Base-by-base conservation (phyloP, 2,329 filamentous ascomycete species). In the Paracamarosporium sp. region DNA sequence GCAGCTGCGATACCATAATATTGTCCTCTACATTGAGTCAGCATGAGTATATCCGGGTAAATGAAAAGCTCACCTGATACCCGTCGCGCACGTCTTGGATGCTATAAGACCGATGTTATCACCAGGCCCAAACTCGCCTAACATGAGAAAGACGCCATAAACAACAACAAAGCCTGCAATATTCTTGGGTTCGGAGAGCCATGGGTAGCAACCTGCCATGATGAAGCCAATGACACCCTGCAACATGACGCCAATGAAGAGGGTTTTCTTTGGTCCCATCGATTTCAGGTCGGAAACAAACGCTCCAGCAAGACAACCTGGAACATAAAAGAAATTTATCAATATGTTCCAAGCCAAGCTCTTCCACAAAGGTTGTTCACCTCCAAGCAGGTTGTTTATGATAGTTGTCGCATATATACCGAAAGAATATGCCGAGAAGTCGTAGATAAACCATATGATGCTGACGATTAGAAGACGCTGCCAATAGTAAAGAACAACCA, bases 91-190 rank as follows among this genome's bases (percentile, higher is more conserved):
- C 1, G 91, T 93, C 81, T 97, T 97, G 45, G 90, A 90, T 0
- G 93, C 93, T 28, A 96, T 77, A 0, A 97, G 84, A 2, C 93
- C 93, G 65, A 97, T 96, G 75, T 97, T 97, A 80, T 97, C 91
- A 12, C 93, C 93, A 0, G 93, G 92, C 0, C 93, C 93, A 38
- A 96, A 78, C 75, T 95, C 92, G 48, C 91, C 91, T 1, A 94
- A 82, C 0, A 88, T 85, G 1, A 92, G 80, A 79, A 95, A 95
- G 62, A 95, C 82, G 15, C 85, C 91, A 66, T 93, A 94, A 2
- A 94, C 86, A 5, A 93, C 89, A 1, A 91, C 88, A 65, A 95
- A 96, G 0, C 82, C 90, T 7, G 83, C 91, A 4, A 95, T 86
- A 58, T 92, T 87, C 58, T 83, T 70, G 0, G 87, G 81, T 50